These are phyloP conservation scores for Lachnellula hyalina DNA, from an alignment of 2,329 filamentous ascomycete genomes.

Conservation along the genomic window DNA sequence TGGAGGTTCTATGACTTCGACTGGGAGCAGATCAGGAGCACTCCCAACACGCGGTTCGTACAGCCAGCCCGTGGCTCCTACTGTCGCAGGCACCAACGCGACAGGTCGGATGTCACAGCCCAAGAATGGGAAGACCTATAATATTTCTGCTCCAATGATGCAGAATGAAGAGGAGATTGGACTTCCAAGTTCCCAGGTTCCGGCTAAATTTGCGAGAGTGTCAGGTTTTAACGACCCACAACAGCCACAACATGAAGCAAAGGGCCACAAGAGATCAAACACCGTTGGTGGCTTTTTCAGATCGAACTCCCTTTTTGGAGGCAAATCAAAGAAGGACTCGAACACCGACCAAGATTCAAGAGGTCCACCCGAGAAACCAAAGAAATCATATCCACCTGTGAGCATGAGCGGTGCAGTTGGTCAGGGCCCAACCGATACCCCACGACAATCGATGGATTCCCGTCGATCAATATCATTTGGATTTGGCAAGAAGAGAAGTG, in stretches of 20 bases:
- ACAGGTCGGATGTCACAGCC: constrained; percentile 88
- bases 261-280: constrained; percentile 61
- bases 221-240: constrained; percentile 45
- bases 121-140: constrained; percentile 56
- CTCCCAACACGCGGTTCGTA: constrained; percentile 77
- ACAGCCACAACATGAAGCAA: constrained; percentile 25
- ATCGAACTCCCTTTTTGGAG: constrained; percentile 75
- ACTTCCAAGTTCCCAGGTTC: constrained; percentile 54
- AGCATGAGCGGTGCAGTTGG: constrained; percentile 73
- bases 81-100: constrained; percentile 81
- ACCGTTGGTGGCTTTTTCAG: constrained; percentile 81
- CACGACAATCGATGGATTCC: constrained; percentile 65
- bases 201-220: constrained; percentile 52
- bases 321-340: constrained; percentile 32
- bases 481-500: constrained; percentile 65
- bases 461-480: constrained; percentile 67
- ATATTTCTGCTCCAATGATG: constrained; percentile 62
- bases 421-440: constrained; percentile 17
- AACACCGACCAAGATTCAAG: constrained; percentile 37
- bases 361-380: constrained; percentile 52
- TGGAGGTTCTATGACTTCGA: constrained; percentile 71
- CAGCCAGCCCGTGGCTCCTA: constrained; percentile 80
- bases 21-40: constrained; percentile 41
- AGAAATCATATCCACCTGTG: constrained; percentile 73
- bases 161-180: constrained; percentile 50